A percentile compares a stretch with the other conserved stretches of the same genome.
phyloP scores from a whole-genome alignment of 495 filamentous ascomycete species.

The Pyrenula massariospora region DNA sequence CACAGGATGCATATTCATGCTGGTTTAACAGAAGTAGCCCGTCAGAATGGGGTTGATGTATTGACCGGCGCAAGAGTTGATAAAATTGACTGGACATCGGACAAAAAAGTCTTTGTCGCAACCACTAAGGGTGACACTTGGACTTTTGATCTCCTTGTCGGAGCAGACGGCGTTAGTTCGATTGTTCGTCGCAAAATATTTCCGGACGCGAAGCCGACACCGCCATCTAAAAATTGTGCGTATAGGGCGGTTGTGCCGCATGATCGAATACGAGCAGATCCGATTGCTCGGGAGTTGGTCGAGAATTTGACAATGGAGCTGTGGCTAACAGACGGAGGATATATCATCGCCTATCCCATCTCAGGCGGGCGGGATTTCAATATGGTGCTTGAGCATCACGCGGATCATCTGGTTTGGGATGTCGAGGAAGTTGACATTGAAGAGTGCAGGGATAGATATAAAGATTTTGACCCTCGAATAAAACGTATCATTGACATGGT shows the following conservation, averaged over 20 bases:
- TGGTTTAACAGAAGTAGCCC: slow-evolving; percentile 21
- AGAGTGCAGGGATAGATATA: slow-evolving; percentile 10
- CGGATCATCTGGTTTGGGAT: slow-evolving; percentile 3
- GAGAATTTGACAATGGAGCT: slow-evolving; percentile 30
- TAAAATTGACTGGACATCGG: slow-evolving; percentile 10
- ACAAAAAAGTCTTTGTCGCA: slow-evolving; percentile 15
- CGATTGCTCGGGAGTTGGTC: slow-evolving; percentile 20
- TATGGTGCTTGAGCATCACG: slow-evolving; percentile 37
- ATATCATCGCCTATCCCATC: slow-evolving; percentile 41
- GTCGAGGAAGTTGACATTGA: slow-evolving; percentile 20
- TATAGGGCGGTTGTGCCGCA: slow-evolving; percentile 28
- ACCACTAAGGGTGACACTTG: slow-evolving; percentile 19
- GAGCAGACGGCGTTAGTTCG: slow-evolving; percentile 28
- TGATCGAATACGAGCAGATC: slow-evolving; percentile 22
- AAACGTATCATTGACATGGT: slow-evolving; percentile 14
- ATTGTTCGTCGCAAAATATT: slow-evolving; percentile 20
- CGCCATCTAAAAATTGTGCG: slow-evolving; percentile 26
- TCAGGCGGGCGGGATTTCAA: slow-evolving; percentile 34
- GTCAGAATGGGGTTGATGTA: slow-evolving; percentile 16
- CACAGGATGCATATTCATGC: slow-evolving; percentile 26
- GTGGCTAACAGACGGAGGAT: slow-evolving; percentile 26
- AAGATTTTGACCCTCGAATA: slow-evolving; percentile 12
- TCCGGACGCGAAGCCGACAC: slow-evolving; percentile 21
- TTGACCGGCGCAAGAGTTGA: slow-evolving; percentile 22
- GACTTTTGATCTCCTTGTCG: slow-evolving; percentile 27